Evolutionary conservation across 345 rosid genomes (phyloP).

Genomic region (Pelargonium nanum): DNA sequence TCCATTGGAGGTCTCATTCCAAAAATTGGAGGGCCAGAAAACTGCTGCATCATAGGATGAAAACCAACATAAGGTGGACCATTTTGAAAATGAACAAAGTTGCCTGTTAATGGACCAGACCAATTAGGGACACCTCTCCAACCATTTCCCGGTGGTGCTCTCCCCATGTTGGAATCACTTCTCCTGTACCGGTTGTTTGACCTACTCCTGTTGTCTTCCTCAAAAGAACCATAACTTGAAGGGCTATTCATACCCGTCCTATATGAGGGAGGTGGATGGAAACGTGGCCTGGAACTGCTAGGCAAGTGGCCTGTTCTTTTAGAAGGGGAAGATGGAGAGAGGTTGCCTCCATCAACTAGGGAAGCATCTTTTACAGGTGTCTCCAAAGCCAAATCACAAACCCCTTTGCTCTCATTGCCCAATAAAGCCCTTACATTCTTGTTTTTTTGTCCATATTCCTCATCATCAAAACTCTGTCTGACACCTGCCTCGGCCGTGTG

Average conservation of each 20-base stretch:
- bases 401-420: not conserved
- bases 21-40: not conserved
- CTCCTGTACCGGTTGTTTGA: slow-evolving; percentile 1
- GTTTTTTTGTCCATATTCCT: not conserved
- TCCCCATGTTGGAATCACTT: not conserved
- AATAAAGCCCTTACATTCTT: not conserved
- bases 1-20: not conserved
- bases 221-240: not conserved
- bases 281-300: slow-evolving; percentile 1
- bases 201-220: not conserved
- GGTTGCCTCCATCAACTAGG: not conserved
- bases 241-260: not conserved
- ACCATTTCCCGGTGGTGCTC: not conserved
- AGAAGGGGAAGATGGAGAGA: not conserved
- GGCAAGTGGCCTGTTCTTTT: not conserved
- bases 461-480: not conserved
- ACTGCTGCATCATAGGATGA: slow-evolving; percentile 4
- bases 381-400: not conserved
- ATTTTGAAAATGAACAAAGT: not conserved
- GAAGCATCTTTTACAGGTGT: not conserved
- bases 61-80: slow-evolving; percentile 1
- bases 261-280: not conserved
- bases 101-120: not conserved
- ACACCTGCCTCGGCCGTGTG: not conserved
- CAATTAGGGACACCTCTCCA: slow-evolving; percentile 2